phyloP scores from a whole-genome alignment of 2,329 filamentous ascomycete species.

The Talaromyces sp. region DNA sequence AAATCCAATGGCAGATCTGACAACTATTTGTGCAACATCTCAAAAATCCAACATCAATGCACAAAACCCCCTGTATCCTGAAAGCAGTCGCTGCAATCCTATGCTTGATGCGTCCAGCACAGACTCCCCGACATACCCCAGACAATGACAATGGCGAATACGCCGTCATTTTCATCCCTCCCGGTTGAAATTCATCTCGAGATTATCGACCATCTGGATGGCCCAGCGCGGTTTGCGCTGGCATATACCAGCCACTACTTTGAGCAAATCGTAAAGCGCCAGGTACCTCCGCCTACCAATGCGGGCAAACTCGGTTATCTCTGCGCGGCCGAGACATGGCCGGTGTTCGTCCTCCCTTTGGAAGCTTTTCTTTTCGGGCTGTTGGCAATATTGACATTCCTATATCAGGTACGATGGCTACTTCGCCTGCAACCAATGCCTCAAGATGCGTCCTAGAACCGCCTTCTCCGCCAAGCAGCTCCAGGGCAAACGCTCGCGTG shows the following conservation, averaged over 20 bases:
- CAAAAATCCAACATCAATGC: neutral
- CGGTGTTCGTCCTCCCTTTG: constrained; percentile 1
- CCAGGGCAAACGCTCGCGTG: constrained; percentile 3
- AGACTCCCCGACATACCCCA: neutral
- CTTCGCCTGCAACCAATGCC: constrained; percentile 8
- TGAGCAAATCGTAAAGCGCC: constrained; percentile 1
- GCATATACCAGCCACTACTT: constrained; percentile 11
- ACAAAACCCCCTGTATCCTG: neutral
- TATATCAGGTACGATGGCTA: constrained; percentile 5
- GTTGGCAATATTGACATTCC: neutral
- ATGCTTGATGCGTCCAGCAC: neutral
- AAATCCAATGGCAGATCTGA: neutral
- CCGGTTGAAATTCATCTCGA: constrained; percentile 8
- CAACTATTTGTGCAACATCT: neutral
- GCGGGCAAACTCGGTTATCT: constrained; percentile 1
- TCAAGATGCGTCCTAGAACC: constrained; percentile 4
- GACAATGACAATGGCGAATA: neutral
- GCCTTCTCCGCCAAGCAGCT: constrained; percentile 5
- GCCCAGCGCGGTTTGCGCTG: constrained; percentile 6
- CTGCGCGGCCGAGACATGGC: constrained; percentile 6
- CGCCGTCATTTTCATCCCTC: neutral
- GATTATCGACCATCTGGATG: constrained; percentile 7
- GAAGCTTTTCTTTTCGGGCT: neutral
- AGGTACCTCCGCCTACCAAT: neutral
- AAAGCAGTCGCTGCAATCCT: neutral